Evolutionary conservation across 1,139 yeast species (phyloP), one percentile per base, ranked within the genome.

Genomic region (Kodamaea anthophila): DNA sequence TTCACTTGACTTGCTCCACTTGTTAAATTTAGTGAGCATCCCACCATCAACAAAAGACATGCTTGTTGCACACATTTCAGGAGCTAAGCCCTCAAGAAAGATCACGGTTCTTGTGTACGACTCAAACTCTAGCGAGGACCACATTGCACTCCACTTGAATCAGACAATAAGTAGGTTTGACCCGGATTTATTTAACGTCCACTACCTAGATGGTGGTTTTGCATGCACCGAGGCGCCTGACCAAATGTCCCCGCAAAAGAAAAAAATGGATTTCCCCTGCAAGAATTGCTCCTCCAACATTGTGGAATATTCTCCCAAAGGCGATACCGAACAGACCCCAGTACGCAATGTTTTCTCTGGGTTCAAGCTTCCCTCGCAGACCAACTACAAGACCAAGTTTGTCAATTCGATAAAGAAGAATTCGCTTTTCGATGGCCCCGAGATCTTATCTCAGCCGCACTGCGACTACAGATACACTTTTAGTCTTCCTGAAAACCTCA

Each of bases 101-200:
- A 37, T 60, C 10, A 47, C 49, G 5, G 49, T 79, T 14, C 51
- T 80, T 9, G 50, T 80, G 16, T 77, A 80, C 43, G 87, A 80
- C 40, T 42, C 53, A 13, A 41, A 45, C 20, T 55, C 66, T 11
- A 31, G 35, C 9, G 40, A 42, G 37, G 31, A 40, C 7, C 47
- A 51, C 16, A 49, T 69, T n/a, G 51, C 67, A 1, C 51, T 56
- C 22, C 59, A 58, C 29, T 40, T 70, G 9, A 56, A 53, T 38
- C 74, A 68, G 34, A 67, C 71, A 1, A 47, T 66, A 25, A 40
- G 47, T 31, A 70, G 70, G 37, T 69, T 71, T 39, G 39, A 45
- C 14, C 40, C 46, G 3, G 46, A 47, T 24, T 28, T 32, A 1
- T 65, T 63, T 29, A 40, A 47, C 2, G 39, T 69, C 0, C 53